These are phyloP conservation scores for Leishmania mexicana DNA, from an alignment of 208 protist species.

Conservation along the genomic window DNA sequence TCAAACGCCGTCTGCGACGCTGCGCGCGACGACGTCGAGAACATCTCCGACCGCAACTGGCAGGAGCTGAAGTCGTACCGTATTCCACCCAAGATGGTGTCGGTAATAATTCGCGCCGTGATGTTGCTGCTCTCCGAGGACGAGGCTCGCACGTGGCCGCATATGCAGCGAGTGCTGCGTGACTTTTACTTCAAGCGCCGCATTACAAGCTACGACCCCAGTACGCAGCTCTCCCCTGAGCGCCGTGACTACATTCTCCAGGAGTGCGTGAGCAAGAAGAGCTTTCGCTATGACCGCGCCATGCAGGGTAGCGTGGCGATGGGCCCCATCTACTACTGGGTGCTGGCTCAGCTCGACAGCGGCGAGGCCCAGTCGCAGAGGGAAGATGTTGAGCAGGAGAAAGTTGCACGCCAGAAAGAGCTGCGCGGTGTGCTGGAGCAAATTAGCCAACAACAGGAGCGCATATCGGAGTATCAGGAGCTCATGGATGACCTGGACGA, in stretches of 20 bases:
- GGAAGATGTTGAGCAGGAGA: conserved; percentile 51
- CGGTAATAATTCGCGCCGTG: conserved; percentile 78
- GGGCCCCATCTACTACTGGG: conserved; percentile 91
- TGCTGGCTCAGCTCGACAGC: conserved; percentile 82
- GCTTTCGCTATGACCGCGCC: conserved; percentile 81
- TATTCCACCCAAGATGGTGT: conserved; percentile 79
- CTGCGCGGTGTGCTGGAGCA: conserved; percentile 73
- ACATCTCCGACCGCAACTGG: conserved; percentile 80
- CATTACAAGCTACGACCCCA: conserved; percentile 71
- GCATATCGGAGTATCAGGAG: conserved; percentile 74
- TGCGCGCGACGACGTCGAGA: conserved; percentile 75
- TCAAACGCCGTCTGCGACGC: conserved; percentile 59
- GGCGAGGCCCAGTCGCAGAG: conserved; percentile 74
- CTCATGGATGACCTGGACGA: conserved; percentile 81
- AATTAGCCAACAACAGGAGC: conserved; percentile 73
- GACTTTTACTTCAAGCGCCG: conserved; percentile 75
- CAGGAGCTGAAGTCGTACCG: conserved; percentile 91
- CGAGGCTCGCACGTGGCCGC: conserved; percentile 69
- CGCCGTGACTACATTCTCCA: conserved; percentile 84
- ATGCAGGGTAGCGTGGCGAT: conserved; percentile 78
- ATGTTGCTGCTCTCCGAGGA: conserved; percentile 89
- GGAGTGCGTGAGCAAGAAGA: conserved; percentile 85
- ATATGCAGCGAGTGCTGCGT: conserved; percentile 84
- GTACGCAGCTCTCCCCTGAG: conserved; percentile 70
- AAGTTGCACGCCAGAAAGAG: conserved; percentile 54